Base-by-base conservation (phyloP, 495 filamentous ascomycete genomes). In the Lasiosphaeria hispida region DNA sequence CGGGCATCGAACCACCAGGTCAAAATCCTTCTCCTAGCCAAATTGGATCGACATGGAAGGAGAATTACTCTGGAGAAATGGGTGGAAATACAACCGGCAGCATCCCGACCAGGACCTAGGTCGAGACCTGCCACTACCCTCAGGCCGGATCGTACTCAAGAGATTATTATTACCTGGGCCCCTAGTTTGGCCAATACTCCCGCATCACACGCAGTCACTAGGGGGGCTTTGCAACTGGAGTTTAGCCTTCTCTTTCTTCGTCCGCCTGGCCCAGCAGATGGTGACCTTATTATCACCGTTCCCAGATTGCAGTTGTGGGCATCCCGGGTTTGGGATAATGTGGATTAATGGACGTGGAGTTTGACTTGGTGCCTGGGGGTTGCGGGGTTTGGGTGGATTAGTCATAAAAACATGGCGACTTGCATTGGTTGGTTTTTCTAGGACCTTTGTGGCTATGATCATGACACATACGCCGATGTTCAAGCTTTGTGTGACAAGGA, bases 181-280 rank as follows among this genome's bases (percentile, higher is more conserved):
- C 23, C 5, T 30, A 5, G 23, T 30, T 30, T 30, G 23, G 23
- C 23, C 23, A 30, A 30, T 30, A 30, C 23, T 30, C 23, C 44
- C n/a, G 48, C 48, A 18, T 50, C 52, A 15, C 53, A 60, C 33
- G 23, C 42, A 19, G 58, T 60, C 37, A 54, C 51, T 50, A 60
- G 51, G 50, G 15, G 42, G 11, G 39, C 40, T 23, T 49, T 60
- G 23, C 40, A 30, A 42, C 42, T 61, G n/a, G 53, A 47, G 30
- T 61, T 61, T 52, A 18, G 17, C 15, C 53, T 61, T 42, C 44
- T 61, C 3, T 61, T 61, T 47, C 58, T 61, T 51, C 45, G 53
- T 44, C 17, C 17, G 18, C 52, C 58, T 36, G 37, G 44, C 34
- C 42, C 35, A 18, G 38, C 18, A 37, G 53, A 61, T 38, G 52